These are phyloP conservation scores for Phaffia australis DNA, from an alignment of 768 basidiomycete genomes.

Conservation along the genomic window DNA sequence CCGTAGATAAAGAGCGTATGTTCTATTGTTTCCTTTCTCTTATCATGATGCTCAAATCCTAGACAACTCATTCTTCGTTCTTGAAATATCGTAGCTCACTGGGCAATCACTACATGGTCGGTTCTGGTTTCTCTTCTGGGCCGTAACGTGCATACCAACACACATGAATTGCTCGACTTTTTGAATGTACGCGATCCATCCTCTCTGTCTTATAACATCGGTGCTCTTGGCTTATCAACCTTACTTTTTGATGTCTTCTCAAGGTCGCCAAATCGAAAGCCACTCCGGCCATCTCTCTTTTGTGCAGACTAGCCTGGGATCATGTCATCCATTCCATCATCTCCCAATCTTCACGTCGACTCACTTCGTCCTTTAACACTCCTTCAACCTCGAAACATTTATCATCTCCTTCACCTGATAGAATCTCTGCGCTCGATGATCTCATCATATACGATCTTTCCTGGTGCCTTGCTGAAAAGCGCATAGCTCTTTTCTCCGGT, in stretches of 20 bases:
- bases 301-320: conserved; percentile 21
- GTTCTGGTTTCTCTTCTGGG: conserved; percentile 19
- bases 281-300: conserved; percentile 10
- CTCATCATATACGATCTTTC: conserved; percentile 15
- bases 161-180: conserved; percentile 23
- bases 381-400: not conserved
- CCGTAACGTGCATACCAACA: conserved; percentile 19
- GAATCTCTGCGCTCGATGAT: not conserved
- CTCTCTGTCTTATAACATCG: not conserved
- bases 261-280: conserved; percentile 15
- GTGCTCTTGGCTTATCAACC: not conserved
- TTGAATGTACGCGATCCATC: conserved; percentile 10
- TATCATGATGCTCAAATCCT: not conserved
- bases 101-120: conserved; percentile 22
- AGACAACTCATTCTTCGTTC: not conserved
- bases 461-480: conserved; percentile 17
- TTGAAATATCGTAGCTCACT: not conserved
- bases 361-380: not conserved
- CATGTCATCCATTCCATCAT: conserved; percentile 23
- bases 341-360: conserved; percentile 21
- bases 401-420: not conserved
- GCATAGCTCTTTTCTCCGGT: conserved; percentile 10
- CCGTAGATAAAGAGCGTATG: conserved; percentile 13
- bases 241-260: not conserved
- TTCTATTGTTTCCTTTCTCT: not conserved